Evolutionary conservation across 495 filamentous ascomycete genomes (phyloP).

Genomic region (Aspergillus incahuasiensis): DNA sequence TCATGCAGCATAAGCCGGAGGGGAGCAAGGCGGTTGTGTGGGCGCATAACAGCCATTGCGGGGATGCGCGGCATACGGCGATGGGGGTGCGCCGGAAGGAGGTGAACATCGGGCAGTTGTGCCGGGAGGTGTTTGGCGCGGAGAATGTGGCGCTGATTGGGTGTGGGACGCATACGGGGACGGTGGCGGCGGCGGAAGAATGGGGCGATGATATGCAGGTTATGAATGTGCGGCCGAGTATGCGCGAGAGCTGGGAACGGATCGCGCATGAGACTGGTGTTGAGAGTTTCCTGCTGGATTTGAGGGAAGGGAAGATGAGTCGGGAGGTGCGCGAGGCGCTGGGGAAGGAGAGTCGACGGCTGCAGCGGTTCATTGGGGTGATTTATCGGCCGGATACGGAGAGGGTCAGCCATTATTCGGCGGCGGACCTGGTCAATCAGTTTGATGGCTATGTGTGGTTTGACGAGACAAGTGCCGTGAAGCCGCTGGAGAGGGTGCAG

Average conservation of each 20-base stretch:
- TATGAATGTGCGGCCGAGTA: conserved; percentile 43
- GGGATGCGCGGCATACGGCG: conserved; percentile 53
- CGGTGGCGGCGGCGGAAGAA: conserved; percentile 50
- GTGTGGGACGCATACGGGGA: conserved; percentile 51
- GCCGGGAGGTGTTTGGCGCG: conserved; percentile 44
- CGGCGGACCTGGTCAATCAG: conserved; percentile 49
- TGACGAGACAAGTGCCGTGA: conserved; percentile 48
- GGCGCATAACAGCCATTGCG: conserved; percentile 59
- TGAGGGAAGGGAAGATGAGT: conserved; percentile 37
- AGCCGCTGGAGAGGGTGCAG: conserved; percentile 48
- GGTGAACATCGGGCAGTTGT: conserved; percentile 54
- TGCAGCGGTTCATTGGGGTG: conserved; percentile 56
- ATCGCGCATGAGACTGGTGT: conserved; percentile 42
- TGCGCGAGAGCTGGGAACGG: conserved; percentile 42
- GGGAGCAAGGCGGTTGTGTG: conserved; percentile 51
- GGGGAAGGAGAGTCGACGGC: conserved; percentile 30
- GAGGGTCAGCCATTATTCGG: conserved; percentile 50
- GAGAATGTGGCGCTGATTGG: conserved; percentile 49
- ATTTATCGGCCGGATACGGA: conserved; percentile 57
- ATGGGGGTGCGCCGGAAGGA: conserved; percentile 50
- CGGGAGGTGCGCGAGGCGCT: conserved; percentile 36
- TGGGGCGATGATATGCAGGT: conserved; percentile 57
- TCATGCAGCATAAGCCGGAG: conserved; percentile 39
- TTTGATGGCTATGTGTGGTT: conserved; percentile 57
- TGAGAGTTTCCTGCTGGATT: conserved; percentile 45